Conservation (phyloP, 306 rosid genomes). For the Prinsepia uniflora region DNA sequence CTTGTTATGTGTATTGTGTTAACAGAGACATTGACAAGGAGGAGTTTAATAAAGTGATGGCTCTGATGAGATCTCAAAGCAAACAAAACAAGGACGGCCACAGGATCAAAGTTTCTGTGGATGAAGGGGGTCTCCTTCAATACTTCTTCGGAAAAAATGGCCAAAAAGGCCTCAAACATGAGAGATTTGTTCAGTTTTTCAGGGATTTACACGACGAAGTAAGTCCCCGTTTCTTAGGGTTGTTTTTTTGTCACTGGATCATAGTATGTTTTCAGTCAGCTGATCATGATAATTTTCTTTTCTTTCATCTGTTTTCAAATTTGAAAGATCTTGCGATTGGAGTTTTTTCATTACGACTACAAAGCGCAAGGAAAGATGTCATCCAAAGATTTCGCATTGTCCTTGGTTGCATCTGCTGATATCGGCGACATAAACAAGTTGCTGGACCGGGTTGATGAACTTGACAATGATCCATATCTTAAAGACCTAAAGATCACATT, state of each 20-base stretch:
- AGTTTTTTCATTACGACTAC: constrained; percentile 73
- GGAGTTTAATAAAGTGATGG: constrained; percentile 80
- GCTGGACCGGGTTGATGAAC: constrained; percentile 50
- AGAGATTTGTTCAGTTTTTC: constrained; percentile 58
- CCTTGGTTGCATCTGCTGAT: constrained; percentile 82
- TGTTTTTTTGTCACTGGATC: not conserved
- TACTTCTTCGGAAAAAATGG: constrained; percentile 75
- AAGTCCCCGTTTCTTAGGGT: not conserved
- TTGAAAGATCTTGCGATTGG: constrained; percentile 60
- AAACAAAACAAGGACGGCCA: constrained; percentile 53
- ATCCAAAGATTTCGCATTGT: constrained; percentile 73
- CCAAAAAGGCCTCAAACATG: constrained; percentile 43
- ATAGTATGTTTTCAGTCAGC: not conserved
- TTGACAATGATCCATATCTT: constrained; percentile 32
- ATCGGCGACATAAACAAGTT: constrained; percentile 57
- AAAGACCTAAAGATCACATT: constrained; percentile 41
- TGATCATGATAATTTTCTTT: not conserved
- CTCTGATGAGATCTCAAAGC: constrained; percentile 62
- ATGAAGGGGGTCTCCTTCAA: constrained; percentile 63
- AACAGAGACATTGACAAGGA: constrained; percentile 57
- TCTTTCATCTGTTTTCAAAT: not conserved
- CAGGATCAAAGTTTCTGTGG: constrained; percentile 41
- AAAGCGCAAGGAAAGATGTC: constrained; percentile 48
- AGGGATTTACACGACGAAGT: constrained; percentile 70
- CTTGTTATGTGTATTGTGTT: not conserved